A percentile compares a stretch with the other conserved stretches of the same genome.
These are phyloP conservation scores for Cryptococcus wingfieldii DNA, from an alignment of 1,284 basidiomycete genomes.

Conservation along the genomic window DNA sequence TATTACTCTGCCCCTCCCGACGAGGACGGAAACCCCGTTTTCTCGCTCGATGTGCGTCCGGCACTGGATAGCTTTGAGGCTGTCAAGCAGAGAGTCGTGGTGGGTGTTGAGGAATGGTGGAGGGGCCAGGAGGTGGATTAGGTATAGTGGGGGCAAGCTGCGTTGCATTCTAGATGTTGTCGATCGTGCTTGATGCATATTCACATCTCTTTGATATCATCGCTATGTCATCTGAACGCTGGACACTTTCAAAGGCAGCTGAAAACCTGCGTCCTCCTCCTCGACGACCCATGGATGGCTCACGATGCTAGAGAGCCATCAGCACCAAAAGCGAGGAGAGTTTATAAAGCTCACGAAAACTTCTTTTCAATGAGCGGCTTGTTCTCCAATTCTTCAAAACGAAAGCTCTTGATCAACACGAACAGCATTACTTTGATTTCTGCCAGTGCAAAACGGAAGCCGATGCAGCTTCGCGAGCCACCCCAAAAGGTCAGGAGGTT, in stretches of 20 bases:
- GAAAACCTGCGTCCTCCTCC: too few species aligned
- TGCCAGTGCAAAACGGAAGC: conserved; percentile 64
- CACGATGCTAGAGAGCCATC: too few species aligned
- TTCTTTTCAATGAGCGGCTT: conserved; percentile 34
- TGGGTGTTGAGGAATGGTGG: conserved; percentile 67
- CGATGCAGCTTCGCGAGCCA: conserved; percentile 65
- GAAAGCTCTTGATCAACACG: conserved; percentile 56
- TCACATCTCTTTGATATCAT: too few species aligned
- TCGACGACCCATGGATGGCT: too few species aligned
- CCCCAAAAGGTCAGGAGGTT: conserved; percentile 64
- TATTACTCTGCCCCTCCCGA: conserved; percentile 88
- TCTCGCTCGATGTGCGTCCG: conserved; percentile 85
- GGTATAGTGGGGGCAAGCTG: background rate
- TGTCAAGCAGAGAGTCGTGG: conserved; percentile 64
- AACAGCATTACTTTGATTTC: conserved; percentile 63
- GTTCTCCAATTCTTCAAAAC: conserved; percentile 53
- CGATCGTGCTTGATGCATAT: too few species aligned
- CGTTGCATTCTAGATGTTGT: too few species aligned
- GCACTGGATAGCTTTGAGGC: conserved; percentile 75
- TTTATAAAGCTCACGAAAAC: conserved; percentile 24
- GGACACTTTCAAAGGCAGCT: too few species aligned
- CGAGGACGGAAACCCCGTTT: conserved; percentile 80
- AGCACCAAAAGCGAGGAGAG: background rate
- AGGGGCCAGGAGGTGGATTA: conserved; percentile 31
- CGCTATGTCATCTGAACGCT: too few species aligned